These are phyloP conservation scores for Ascodesmis nigricans DNA, from an alignment of 495 filamentous ascomycete species.

Conservation along the genomic window DNA sequence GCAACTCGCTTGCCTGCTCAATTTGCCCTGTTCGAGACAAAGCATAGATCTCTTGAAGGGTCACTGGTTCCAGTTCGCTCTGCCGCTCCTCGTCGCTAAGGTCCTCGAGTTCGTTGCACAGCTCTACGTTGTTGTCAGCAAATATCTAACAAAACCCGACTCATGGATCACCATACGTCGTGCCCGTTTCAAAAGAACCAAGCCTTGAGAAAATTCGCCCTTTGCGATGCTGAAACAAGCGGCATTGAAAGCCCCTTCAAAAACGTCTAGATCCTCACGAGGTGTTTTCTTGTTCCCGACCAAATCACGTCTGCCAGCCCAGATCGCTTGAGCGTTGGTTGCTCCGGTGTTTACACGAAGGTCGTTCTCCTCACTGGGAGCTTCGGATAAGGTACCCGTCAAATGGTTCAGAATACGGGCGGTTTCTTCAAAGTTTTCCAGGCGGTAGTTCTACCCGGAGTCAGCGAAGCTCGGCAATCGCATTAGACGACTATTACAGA, in stretches of 20 bases:
- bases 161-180: conserved; percentile 29
- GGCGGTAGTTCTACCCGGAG: conserved; percentile 44
- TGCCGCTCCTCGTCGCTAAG: conserved; percentile 62
- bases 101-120: conserved; percentile 69
- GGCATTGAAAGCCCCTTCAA: conserved; percentile 84
- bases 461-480: background rate
- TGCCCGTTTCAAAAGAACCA: conserved; percentile 61
- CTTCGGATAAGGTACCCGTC: conserved; percentile 25
- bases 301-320: conserved; percentile 32
- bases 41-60: conserved; percentile 70
- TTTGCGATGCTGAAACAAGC: conserved; percentile 69
- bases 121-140: conserved; percentile 26
- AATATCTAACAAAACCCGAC: background rate
- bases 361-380: conserved; percentile 58
- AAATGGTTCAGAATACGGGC: conserved; percentile 47
- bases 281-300: conserved; percentile 34
- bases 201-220: conserved; percentile 50
- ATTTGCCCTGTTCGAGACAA: conserved; percentile 46
- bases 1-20: conserved; percentile 46
- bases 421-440: conserved; percentile 57
- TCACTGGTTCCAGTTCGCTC: conserved; percentile 63
- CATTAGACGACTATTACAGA: too few species aligned
- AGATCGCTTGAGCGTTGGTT: conserved; percentile 66
- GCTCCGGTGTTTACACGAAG: conserved; percentile 67
- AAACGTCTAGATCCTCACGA: conserved; percentile 65